Evolutionary conservation across 805 yeast genomes (phyloP).

Genomic region (Suhomyces prunicola): DNA sequence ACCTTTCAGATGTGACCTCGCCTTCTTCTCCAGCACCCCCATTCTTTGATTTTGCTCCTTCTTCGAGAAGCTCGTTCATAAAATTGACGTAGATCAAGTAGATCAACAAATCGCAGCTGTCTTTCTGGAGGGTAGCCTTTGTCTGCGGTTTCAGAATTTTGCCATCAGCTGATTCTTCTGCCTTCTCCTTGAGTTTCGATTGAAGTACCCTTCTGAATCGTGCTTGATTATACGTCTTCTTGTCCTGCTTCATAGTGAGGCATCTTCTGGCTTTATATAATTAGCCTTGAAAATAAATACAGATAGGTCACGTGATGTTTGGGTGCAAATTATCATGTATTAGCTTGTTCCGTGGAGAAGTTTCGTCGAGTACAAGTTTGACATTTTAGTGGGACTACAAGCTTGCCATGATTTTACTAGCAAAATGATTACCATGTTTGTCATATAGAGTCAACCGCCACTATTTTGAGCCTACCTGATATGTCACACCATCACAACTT

Average conservation of each 20-base stretch:
- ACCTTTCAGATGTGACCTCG: slow-evolving; percentile 36
- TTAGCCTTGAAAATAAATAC: not conserved
- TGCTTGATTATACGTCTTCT: slow-evolving; percentile 15
- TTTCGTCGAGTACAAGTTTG: no score
- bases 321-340: not conserved
- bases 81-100: slow-evolving; percentile 49
- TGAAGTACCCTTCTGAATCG: slow-evolving; percentile 19
- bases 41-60: slow-evolving; percentile 37
- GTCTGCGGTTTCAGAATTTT: slow-evolving; percentile 1
- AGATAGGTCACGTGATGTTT: not conserved
- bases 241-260: not conserved
- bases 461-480: no score
- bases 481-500: no score
- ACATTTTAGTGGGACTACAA: no score
- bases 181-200: slow-evolving; percentile 12
- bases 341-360: not conserved
- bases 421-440: no score
- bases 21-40: slow-evolving; percentile 33
- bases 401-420: no score
- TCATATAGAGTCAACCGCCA: no score
- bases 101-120: slow-evolving; percentile 41
- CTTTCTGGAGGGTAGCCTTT: slow-evolving; percentile 26
- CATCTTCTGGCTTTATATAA: not conserved
- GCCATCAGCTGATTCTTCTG: not conserved
- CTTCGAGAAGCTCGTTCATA: slow-evolving; percentile 35